These are phyloP conservation scores for Exophiala aquamarina DNA, from an alignment of 2,329 filamentous ascomycete genomes.

Conservation along the genomic window DNA sequence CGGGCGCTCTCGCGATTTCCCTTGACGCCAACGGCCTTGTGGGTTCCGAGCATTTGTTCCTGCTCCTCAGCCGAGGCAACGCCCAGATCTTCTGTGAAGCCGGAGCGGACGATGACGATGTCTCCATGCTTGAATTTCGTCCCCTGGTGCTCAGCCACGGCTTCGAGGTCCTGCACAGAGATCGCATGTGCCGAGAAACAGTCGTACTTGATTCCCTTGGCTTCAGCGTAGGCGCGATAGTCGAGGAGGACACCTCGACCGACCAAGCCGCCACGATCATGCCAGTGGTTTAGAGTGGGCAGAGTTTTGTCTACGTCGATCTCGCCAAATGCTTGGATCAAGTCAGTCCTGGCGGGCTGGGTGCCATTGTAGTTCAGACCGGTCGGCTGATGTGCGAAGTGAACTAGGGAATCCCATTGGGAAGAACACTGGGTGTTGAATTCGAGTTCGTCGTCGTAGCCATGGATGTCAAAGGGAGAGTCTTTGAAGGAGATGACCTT, in stretches of 20 bases:
- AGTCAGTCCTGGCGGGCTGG: slow-evolving; percentile 32
- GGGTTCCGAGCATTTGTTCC: slow-evolving; percentile 27
- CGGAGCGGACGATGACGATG: slow-evolving; percentile 65
- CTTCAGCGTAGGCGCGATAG: slow-evolving; percentile 44
- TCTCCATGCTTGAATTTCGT: slow-evolving; percentile 61
- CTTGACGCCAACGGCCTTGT: slow-evolving; percentile 51
- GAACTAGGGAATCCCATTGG: slow-evolving; percentile 50
- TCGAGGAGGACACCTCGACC: slow-evolving; percentile 49
- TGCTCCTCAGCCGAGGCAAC: slow-evolving; percentile 41
- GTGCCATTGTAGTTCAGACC: slow-evolving; percentile 23
- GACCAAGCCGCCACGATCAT: slow-evolving; percentile 41
- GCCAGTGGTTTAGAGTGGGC: slow-evolving; percentile 34
- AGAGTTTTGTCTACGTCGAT: slow-evolving; percentile 19
- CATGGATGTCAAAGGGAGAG: slow-evolving; percentile 8
- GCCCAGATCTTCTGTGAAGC: slow-evolving; percentile 61
- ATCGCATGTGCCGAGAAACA: slow-evolving; percentile 46
- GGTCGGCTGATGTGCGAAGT: slow-evolving; percentile 21
- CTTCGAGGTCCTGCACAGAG: slow-evolving; percentile 59
- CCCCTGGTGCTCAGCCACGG: slow-evolving; percentile 54
- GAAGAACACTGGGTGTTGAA: slow-evolving; percentile 51
- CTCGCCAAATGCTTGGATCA: slow-evolving; percentile 21
- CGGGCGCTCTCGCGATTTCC: slow-evolving; percentile 49
- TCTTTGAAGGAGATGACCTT: slow-evolving; percentile 23
- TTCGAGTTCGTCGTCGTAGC: slow-evolving; percentile 46
- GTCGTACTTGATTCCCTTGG: slow-evolving; percentile 36